These are phyloP conservation scores for Rhizopogon vulgaris DNA, from an alignment of 768 basidiomycete species.

Conservation along the genomic window DNA sequence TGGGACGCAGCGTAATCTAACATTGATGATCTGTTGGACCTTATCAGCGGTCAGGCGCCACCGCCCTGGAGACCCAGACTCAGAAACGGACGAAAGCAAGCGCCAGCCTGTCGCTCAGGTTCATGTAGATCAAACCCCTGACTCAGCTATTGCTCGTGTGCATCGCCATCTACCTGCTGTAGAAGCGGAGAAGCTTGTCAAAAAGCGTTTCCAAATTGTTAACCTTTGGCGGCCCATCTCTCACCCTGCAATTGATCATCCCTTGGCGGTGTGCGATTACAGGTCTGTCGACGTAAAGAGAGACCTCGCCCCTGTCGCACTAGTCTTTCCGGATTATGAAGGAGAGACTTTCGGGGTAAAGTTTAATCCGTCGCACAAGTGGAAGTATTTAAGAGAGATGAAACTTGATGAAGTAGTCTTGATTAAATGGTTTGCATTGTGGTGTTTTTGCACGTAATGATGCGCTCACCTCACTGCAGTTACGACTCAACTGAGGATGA, in stretches of 20 bases:
- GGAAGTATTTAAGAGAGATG: constrained; percentile 46
- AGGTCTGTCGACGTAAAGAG: constrained; percentile 34
- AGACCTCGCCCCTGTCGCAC: constrained; percentile 38
- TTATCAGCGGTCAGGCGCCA: constrained; percentile 40
- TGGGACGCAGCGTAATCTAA: background rate
- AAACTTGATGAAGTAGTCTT: constrained; percentile 43
- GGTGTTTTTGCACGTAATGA: background rate
- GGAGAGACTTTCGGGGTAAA: constrained; percentile 47
- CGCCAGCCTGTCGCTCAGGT: constrained; percentile 37
- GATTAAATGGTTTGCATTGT: constrained; percentile 41
- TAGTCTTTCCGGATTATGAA: constrained; percentile 43
- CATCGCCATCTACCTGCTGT: constrained; percentile 42
- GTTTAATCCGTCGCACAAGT: constrained; percentile 41
- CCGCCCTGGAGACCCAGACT: constrained; percentile 27
- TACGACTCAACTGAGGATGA: constrained; percentile 39
- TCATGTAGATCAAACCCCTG: constrained; percentile 50
- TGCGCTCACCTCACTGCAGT: constrained; percentile 12
- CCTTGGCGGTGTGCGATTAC: constrained; percentile 47
- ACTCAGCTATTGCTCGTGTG: constrained; percentile 39
- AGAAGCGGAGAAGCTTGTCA: constrained; percentile 38
- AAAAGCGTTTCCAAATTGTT: constrained; percentile 50
- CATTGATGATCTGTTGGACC: background rate
- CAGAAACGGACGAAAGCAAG: constrained; percentile 28
- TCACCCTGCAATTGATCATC: constrained; percentile 42
- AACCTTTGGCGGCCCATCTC: constrained; percentile 57